A percentile compares a stretch with the other conserved stretches of the same genome.
phyloP scores from a whole-genome alignment of 192 early-diverging fungal species.

The Phycomyces blakesleeanus region DNA sequence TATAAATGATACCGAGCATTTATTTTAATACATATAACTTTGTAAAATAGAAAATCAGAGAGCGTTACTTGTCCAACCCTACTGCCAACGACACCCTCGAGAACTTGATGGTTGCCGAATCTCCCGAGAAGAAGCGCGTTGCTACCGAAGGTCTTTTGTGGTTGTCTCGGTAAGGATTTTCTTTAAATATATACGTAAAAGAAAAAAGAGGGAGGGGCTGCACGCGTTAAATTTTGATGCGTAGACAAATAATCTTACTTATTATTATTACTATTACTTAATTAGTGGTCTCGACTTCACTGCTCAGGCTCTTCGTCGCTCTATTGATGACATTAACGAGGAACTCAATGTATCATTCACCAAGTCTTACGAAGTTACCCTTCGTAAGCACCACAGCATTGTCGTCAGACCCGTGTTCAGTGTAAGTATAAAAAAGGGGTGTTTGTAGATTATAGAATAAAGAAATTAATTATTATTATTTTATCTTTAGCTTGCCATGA shows the following conservation, averaged over 20 bases:
- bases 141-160: slow-evolving; percentile 92
- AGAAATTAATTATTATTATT: not conserved
- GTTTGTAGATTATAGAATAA: not conserved
- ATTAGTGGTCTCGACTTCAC: slow-evolving; percentile 75
- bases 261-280: slow-evolving; percentile 6
- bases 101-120: slow-evolving; percentile 72
- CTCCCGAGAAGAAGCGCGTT: slow-evolving; percentile 72
- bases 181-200: too few species aligned
- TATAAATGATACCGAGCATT: too few species aligned
- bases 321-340: slow-evolving; percentile 46
- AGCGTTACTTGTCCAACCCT: slow-evolving; percentile 66
- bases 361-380: slow-evolving; percentile 65
- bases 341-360: slow-evolving; percentile 72
- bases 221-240: too few species aligned
- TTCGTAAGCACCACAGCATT: slow-evolving; percentile 67
- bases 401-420: slow-evolving; percentile 64
- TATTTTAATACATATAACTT: too few species aligned
- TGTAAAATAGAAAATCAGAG: slow-evolving; percentile 87
- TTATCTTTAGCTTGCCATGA: slow-evolving; percentile 76
- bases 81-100: slow-evolving; percentile 74
- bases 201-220: too few species aligned
- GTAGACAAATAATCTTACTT: not conserved
- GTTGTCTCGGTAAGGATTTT: slow-evolving; percentile 73
- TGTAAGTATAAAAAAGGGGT: slow-evolving; percentile 36
- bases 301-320: slow-evolving; percentile 62